A percentile compares a stretch with the other conserved stretches of the same genome.
Evolutionary conservation across 2,329 filamentous ascomycete species (phyloP).

Genomic region (Cordyceps cateniannulata): DNA sequence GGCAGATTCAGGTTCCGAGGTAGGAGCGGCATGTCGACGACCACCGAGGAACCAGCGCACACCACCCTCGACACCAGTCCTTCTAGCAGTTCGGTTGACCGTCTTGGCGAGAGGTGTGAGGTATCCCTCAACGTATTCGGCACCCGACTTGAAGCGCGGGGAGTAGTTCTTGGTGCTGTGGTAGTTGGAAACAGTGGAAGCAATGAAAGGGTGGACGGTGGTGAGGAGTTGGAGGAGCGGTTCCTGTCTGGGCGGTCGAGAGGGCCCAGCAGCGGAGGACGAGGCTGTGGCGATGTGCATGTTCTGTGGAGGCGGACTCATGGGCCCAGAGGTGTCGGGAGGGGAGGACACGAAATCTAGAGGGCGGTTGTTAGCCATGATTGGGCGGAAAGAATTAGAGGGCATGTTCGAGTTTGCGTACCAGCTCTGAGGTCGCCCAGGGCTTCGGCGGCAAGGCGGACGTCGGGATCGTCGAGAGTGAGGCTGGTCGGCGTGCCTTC

Average conservation of each 20-base stretch:
- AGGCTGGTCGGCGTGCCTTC: slow-evolving; percentile 44
- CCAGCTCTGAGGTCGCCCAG: slow-evolving; percentile 68
- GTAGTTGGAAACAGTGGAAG: slow-evolving; percentile 80
- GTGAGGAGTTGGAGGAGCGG: slow-evolving; percentile 82
- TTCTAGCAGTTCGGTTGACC: slow-evolving; percentile 73
- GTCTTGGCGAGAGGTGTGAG: slow-evolving; percentile 82
- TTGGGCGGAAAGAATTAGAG: neutral
- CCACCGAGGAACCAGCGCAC: slow-evolving; percentile 74
- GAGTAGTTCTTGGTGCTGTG: slow-evolving; percentile 85
- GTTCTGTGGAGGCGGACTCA: slow-evolving; percentile 23
- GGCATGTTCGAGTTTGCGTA: slow-evolving; percentile 37
- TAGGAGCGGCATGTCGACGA: slow-evolving; percentile 42
- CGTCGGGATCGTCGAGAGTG: slow-evolving; percentile 59
- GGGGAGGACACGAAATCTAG: slow-evolving; percentile 63
- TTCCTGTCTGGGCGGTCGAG: slow-evolving; percentile 54
- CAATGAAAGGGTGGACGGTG: slow-evolving; percentile 79
- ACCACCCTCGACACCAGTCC: slow-evolving; percentile 81
- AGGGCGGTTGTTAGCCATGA: slow-evolving; percentile 13
- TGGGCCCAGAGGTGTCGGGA: slow-evolving; percentile 37
- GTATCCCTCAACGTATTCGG: slow-evolving; percentile 84
- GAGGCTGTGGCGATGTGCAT: slow-evolving; percentile 16
- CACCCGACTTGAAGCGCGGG: slow-evolving; percentile 79
- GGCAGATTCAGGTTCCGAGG: slow-evolving; percentile 40
- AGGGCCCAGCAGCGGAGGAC: slow-evolving; percentile 14
- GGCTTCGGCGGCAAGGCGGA: slow-evolving; percentile 66